phyloP scores from a whole-genome alignment of 192 early-diverging fungal species.

The Dissophora ornata region DNA sequence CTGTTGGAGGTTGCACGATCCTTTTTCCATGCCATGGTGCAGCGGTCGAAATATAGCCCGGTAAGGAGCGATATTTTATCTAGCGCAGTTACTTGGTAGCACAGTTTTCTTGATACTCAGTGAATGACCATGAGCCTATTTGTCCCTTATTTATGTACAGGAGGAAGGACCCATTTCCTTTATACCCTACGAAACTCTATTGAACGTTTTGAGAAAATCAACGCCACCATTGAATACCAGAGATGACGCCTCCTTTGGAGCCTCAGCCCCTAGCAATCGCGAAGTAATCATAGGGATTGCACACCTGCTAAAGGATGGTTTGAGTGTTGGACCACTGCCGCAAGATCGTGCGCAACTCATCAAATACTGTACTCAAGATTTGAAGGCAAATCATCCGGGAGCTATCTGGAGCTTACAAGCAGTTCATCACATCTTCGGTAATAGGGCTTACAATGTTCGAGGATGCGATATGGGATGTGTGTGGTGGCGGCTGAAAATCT shows the following conservation, averaged over 20 bases:
- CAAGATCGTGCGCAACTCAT: conserved; percentile 48
- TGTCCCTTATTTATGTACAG: conserved; percentile 15
- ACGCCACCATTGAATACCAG: conserved; percentile 17
- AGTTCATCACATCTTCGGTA: conserved; percentile 54
- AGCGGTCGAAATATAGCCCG: conserved; percentile 36
- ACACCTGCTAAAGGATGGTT: conserved; percentile 37
- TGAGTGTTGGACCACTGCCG: conserved; percentile 40
- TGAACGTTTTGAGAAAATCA: conserved; percentile 57
- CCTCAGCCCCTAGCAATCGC: conserved; percentile 27
- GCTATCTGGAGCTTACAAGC: conserved; percentile 58
- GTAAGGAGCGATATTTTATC: conserved; percentile 7
- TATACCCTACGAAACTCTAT: conserved; percentile 53
- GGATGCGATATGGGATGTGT: no score
- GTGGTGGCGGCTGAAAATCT: no score
- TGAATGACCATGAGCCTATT: no score
- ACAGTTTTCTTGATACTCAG: no score
- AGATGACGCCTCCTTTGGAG: conserved; percentile 29
- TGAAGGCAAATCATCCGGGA: conserved; percentile 55
- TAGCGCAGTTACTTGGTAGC: no score
- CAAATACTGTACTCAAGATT: conserved; percentile 45
- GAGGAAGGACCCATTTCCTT: conserved; percentile 45
- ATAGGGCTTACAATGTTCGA: not conserved
- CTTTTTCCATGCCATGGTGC: conserved; percentile 44
- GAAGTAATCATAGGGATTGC: conserved; percentile 49
- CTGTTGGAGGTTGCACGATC: conserved; percentile 39